A percentile compares a stretch with the other conserved stretches of the same genome.
These are phyloP conservation scores for Wickerhamomyces rabaulensis DNA, from an alignment of 805 yeast genomes.

Conservation along the genomic window DNA sequence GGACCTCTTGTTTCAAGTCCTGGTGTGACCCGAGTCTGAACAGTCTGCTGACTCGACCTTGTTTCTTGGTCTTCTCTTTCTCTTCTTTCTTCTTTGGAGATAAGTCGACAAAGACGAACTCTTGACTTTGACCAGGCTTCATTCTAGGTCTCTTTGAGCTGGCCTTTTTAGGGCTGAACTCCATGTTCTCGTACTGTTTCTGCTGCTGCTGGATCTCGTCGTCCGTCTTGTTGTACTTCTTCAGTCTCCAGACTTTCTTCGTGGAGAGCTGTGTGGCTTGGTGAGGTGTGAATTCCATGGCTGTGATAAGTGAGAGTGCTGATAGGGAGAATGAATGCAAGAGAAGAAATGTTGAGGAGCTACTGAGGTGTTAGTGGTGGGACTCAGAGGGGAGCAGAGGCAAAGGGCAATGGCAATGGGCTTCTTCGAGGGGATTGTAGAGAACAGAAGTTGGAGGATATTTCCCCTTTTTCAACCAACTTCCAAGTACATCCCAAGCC, in stretches of 20 bases:
- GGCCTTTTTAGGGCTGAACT: slow-evolving; percentile 21
- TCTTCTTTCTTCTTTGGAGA: slow-evolving; percentile 22
- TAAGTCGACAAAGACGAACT: slow-evolving; percentile 25
- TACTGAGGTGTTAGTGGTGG: not conserved
- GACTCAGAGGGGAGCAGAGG: not conserved
- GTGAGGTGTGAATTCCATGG: not conserved
- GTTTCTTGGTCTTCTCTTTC: slow-evolving; percentile 5
- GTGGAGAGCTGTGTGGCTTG: slow-evolving; percentile 9
- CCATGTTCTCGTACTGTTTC: slow-evolving; percentile 18
- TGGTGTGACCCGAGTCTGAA: slow-evolving; percentile 5
- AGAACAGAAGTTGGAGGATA: not conserved
- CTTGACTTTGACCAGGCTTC: slow-evolving; percentile 22
- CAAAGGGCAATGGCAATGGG: too few species aligned
- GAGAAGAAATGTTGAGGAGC: not conserved
- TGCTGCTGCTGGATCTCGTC: slow-evolving; percentile 22
- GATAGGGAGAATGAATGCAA: not conserved
- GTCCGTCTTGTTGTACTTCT: slow-evolving; percentile 19
- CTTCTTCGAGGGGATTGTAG: too few species aligned
- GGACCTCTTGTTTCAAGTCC: not conserved
- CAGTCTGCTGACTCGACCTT: slow-evolving; percentile 9
- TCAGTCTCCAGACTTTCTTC: slow-evolving; percentile 24
- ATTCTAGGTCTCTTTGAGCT: slow-evolving; percentile 21
- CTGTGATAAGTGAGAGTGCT: not conserved
- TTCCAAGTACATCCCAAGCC: too few species aligned
- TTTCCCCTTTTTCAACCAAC: not conserved